A percentile compares a stretch with the other conserved stretches of the same genome.
Conservation (phyloP, 2,329 filamentous ascomycete species). For the Colletotrichum falcatum region DNA sequence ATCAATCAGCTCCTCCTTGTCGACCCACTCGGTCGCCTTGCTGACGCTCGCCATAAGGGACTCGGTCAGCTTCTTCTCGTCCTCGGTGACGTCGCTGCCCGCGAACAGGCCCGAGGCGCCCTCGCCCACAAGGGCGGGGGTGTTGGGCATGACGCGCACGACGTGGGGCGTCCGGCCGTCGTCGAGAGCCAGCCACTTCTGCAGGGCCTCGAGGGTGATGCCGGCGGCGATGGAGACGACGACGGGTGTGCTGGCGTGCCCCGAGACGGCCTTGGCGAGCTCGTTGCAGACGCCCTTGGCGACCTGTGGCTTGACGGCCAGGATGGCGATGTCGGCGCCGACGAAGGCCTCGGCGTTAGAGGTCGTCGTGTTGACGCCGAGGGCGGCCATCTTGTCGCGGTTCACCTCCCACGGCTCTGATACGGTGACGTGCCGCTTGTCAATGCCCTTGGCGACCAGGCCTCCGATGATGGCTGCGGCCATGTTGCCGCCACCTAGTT, state of each 20-base stretch:
- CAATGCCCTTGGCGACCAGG: conserved; percentile 57
- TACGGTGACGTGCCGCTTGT: conserved; percentile 59
- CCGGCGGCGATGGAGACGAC: conserved; percentile 63
- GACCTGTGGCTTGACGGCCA: conserved; percentile 65
- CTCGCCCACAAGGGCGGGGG: conserved; percentile 62
- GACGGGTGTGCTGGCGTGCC: conserved; percentile 52
- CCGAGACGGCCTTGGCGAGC: conserved; percentile 54
- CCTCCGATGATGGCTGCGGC: conserved; percentile 64
- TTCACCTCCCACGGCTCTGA: conserved; percentile 66
- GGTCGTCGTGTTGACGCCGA: conserved; percentile 60
- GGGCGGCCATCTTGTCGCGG: conserved; percentile 60
- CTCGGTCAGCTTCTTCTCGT: conserved; percentile 56
- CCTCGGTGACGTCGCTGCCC: conserved; percentile 54
- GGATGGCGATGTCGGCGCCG: conserved; percentile 60
- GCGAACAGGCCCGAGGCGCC: conserved; percentile 62
- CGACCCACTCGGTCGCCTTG: conserved; percentile 62
- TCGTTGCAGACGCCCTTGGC: conserved; percentile 60
- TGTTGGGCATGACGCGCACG: conserved; percentile 67
- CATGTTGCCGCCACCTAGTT: conserved; percentile 63
- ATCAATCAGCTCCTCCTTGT: conserved; percentile 61
- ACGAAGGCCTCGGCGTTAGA: conserved; percentile 59
- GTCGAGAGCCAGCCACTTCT: conserved; percentile 54
- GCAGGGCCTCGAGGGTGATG: conserved; percentile 56
- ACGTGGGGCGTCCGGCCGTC: conserved; percentile 56
- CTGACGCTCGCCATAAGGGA: conserved; percentile 59